A percentile compares a stretch with the other conserved stretches of the same genome.
Evolutionary conservation across 768 basidiomycete genomes (phyloP).

Genomic region (Sporobolomyces pararoseus): DNA sequence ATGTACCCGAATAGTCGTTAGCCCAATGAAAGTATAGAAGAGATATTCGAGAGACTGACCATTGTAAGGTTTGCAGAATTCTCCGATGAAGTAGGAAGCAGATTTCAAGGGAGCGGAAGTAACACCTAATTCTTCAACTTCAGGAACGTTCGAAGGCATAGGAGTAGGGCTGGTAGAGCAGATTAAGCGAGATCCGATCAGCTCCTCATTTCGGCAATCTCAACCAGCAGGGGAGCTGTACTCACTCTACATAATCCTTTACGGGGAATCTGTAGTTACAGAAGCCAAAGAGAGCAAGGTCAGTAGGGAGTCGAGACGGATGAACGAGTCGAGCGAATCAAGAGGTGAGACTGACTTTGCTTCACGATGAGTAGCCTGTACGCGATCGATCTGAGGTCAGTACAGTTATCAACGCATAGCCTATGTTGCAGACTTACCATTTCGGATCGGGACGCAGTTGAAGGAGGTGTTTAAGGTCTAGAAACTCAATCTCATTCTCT

Average conservation of each 20-base stretch:
- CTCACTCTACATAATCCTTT: conserved; percentile 43
- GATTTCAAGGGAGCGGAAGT: conserved; percentile 93
- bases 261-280: conserved; percentile 29
- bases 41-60: conserved; percentile 56
- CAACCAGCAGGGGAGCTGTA: neutral
- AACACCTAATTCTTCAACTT: conserved; percentile 78
- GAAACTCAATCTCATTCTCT: too few species aligned
- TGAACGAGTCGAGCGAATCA: conserved; percentile 5
- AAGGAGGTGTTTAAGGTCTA: neutral
- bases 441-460: neutral
- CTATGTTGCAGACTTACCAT: neutral
- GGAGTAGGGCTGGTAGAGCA: conserved; percentile 47
- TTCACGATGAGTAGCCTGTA: conserved; percentile 34
- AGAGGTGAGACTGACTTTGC: conserved; percentile 18
- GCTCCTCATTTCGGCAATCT: neutral
- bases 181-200: neutral
- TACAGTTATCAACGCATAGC: neutral
- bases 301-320: neutral
- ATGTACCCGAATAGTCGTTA: conserved; percentile 1
- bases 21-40: too few species aligned
- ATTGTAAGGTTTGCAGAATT: conserved; percentile 92
- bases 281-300: neutral
- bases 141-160: conserved; percentile 57
- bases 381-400: neutral
- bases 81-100: conserved; percentile 94